Conservation (phyloP, 176 grass and related monocot genomes). For the Puccinellia tenuiflora region DNA sequence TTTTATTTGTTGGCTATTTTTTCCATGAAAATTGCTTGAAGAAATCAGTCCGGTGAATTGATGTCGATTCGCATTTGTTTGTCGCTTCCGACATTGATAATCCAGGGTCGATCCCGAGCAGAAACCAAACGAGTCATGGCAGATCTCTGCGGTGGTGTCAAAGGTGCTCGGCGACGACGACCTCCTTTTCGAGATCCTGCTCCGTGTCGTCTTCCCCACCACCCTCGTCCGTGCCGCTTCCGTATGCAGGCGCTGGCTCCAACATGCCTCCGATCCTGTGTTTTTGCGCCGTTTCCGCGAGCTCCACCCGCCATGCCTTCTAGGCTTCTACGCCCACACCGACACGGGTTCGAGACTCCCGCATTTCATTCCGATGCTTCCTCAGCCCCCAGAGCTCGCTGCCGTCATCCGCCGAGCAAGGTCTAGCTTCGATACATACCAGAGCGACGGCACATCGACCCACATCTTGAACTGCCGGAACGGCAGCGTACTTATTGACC, state of each 20-base stretch:
- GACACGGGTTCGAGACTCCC: too few relatives aligned
- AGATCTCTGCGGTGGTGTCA: background rate
- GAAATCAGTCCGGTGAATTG: too few relatives aligned
- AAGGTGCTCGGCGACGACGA: background rate
- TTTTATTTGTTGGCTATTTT: too few relatives aligned
- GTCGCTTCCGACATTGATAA: too few relatives aligned
- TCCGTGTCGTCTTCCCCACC: background rate
- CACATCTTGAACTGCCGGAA: background rate
- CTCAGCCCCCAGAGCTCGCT: background rate
- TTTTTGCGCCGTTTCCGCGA: background rate
- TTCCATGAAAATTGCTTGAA: too few relatives aligned
- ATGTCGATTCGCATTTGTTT: too few relatives aligned
- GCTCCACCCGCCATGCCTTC: background rate
- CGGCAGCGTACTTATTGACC: background rate
- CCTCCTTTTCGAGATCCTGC: background rate
- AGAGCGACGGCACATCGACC: background rate
- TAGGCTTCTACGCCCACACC: too few relatives aligned
- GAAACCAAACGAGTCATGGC: too few relatives aligned
- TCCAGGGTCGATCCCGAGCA: too few relatives aligned
- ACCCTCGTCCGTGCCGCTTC: background rate
- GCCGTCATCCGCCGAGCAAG: background rate
- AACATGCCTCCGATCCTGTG: too few relatives aligned
- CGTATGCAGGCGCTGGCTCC: background rate
- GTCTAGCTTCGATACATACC: background rate
- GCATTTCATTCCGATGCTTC: background rate